Base-by-base conservation (phyloP, 306 rosid genomes). In the Leucaena leucocephala region DNA sequence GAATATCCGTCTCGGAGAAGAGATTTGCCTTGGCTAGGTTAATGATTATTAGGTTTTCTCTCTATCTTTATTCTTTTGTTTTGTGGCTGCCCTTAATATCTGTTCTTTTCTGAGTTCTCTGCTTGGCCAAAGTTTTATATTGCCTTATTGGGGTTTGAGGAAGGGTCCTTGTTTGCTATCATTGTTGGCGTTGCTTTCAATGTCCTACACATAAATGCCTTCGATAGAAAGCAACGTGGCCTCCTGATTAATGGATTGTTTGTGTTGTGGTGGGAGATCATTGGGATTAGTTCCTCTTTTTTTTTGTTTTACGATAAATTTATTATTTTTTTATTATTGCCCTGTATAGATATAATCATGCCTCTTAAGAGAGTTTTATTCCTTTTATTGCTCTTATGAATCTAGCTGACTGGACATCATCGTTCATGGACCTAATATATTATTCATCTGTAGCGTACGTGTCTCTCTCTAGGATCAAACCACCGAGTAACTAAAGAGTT, bases 61-160 rank as follows among this genome's bases (percentile, higher is more conserved):
- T 58, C 10, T 22, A 21, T 21, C 36, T 58, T 68, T 33, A 19
- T 40, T 38, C 19, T 70, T 81, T 82, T 85, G 86, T 82, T 85
- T 72, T 72, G 22, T 72, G 67, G 76, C 72, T 85, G 86, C 82
- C 44, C 75, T 80, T 76, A 65, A 61, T 15, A 21, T 85, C 74
- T 82, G 89, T 82, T 82, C 75, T 59, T 80, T 76, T 76, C 80
- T 75, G 66, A 27, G 27, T 27, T 27, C 27, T 27, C 27, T 27
- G 27, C 1, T 27, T 27, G 16, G 59, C 59, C 2, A 17, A 2
- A 17, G 59, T 52, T 17, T 49, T 15, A 4, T 16, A 16, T 1
- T 0, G 6, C n/a, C 33, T 54, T 55, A 55, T 19, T 55, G 46
- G 46, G 13, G 9, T 36, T 44, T 78, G 68, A 58, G 35, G 64